Evolutionary conservation across 2,329 filamentous ascomycete genomes (phyloP).

Genomic region (Meredithiella fracta): DNA sequence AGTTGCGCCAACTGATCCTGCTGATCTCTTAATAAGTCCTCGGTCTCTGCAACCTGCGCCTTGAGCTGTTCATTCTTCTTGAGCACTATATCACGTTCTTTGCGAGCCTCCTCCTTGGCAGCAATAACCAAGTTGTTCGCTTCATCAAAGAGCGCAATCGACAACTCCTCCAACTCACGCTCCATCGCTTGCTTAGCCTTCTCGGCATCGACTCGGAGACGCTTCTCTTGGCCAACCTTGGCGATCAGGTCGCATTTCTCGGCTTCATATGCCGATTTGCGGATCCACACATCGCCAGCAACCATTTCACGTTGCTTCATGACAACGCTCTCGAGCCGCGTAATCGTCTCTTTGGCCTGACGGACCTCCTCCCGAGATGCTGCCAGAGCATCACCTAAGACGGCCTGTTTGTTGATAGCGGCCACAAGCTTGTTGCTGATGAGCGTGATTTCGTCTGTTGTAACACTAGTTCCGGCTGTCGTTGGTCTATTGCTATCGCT

Average conservation of each 20-base stretch:
- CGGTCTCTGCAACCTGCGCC: conserved; percentile 71
- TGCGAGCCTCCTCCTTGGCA: conserved; percentile 75
- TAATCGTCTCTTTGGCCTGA: conserved; percentile 47
- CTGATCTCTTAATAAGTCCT: conserved; percentile 70
- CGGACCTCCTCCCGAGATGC: conserved; percentile 73
- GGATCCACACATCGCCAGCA: conserved; percentile 57
- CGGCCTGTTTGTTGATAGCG: conserved; percentile 91
- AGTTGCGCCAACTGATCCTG: conserved; percentile 86
- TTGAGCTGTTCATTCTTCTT: conserved; percentile 79
- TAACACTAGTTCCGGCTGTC: conserved; percentile 13
- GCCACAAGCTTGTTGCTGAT: conserved; percentile 93
- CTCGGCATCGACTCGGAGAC: conserved; percentile 47
- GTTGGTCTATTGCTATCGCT: neutral
- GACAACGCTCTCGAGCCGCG: conserved; percentile 47
- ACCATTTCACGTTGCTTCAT: conserved; percentile 58
- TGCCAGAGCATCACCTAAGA: conserved; percentile 73
- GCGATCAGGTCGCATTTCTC: conserved; percentile 46
- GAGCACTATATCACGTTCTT: conserved; percentile 63
- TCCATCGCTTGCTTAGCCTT: conserved; percentile 80
- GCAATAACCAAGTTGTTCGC: conserved; percentile 88
- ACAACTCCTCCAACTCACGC: conserved; percentile 77
- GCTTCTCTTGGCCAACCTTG: conserved; percentile 48
- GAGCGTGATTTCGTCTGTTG: conserved; percentile 59
- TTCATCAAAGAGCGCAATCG: conserved; percentile 89
- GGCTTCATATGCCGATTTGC: conserved; percentile 55